phyloP scores from a whole-genome alignment of 495 filamentous ascomycete genomes.

The Tirmania nivea region DNA sequence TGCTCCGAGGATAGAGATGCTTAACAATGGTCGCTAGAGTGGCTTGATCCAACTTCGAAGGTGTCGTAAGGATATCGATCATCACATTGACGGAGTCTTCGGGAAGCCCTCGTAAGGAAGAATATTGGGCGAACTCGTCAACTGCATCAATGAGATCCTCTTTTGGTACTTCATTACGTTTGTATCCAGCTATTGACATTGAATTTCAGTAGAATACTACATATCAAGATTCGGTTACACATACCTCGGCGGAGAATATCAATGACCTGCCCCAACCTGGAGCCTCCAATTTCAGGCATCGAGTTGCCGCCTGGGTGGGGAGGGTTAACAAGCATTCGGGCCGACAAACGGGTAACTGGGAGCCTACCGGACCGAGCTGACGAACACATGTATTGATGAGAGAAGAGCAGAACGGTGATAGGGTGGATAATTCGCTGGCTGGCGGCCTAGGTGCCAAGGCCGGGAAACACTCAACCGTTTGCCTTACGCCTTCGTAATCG shows the following conservation, averaged over 20 bases:
- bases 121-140: constrained; percentile 13
- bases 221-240: neutral
- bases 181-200: constrained; percentile 5
- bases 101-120: constrained; percentile 32
- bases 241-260: neutral
- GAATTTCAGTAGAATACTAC: neutral
- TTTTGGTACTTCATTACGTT: constrained; percentile 13
- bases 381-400: too few species aligned
- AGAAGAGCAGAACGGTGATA: too few species aligned
- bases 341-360: too few species aligned
- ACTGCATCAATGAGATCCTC: constrained; percentile 9
- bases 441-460: too few species aligned
- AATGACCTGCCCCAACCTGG: neutral
- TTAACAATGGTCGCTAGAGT: constrained; percentile 44
- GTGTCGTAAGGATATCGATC: constrained; percentile 41
- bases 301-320: neutral
- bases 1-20: constrained; percentile 49
- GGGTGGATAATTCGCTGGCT: too few species aligned
- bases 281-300: neutral
- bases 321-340: too few species aligned
- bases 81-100: constrained; percentile 36
- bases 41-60: constrained; percentile 53
- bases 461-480: too few species aligned
- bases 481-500: too few species aligned
- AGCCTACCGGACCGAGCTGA: too few species aligned